Percentiles rank a stretch among this genome's conserved stretches.
Conservation (phyloP, 2,329 filamentous ascomycete species). For the Xylaria arbuscula region DNA sequence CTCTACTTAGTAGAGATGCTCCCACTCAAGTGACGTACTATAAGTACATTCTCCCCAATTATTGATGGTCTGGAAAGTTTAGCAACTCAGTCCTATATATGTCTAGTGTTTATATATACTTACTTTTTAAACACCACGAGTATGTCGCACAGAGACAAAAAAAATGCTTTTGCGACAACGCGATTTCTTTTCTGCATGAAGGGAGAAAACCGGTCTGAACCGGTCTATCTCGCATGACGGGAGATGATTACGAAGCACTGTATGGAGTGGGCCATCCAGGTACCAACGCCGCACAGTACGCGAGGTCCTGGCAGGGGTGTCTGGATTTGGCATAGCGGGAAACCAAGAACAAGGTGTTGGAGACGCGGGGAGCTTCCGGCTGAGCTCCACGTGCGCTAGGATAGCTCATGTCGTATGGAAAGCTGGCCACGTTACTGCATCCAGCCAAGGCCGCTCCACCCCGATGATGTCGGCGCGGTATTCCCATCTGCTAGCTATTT, state of each 20-base stretch:
- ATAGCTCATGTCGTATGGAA: slow-evolving; percentile 31
- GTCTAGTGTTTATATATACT: too few relatives aligned
- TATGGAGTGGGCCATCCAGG: slow-evolving; percentile 16
- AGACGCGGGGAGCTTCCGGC: slow-evolving; percentile 40
- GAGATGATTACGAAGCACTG: slow-evolving; percentile 19
- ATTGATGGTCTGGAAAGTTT: background rate
- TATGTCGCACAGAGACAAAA: background rate
- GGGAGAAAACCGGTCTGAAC: slow-evolving; percentile 8
- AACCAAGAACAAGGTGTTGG: slow-evolving; percentile 38
- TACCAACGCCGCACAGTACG: slow-evolving; percentile 26
- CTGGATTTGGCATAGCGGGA: slow-evolving; percentile 28
- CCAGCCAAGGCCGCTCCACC: slow-evolving; percentile 2
- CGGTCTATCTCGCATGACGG: background rate
- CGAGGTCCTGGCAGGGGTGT: slow-evolving; percentile 2
- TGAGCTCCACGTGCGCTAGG: slow-evolving; percentile 38
- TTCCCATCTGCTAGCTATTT: slow-evolving; percentile 17
- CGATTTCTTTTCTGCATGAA: slow-evolving; percentile 10
- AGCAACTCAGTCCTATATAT: too few relatives aligned
- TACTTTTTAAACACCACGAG: background rate
- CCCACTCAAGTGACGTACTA: slow-evolving; percentile 22
- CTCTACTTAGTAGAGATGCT: slow-evolving; percentile 17
- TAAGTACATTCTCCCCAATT: too few relatives aligned
- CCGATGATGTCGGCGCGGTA: slow-evolving; percentile 21
- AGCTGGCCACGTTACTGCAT: slow-evolving; percentile 10
- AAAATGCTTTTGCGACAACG: slow-evolving; percentile 10